Conservation (phyloP, 345 rosid genomes). For the Acer yangbiense region DNA sequence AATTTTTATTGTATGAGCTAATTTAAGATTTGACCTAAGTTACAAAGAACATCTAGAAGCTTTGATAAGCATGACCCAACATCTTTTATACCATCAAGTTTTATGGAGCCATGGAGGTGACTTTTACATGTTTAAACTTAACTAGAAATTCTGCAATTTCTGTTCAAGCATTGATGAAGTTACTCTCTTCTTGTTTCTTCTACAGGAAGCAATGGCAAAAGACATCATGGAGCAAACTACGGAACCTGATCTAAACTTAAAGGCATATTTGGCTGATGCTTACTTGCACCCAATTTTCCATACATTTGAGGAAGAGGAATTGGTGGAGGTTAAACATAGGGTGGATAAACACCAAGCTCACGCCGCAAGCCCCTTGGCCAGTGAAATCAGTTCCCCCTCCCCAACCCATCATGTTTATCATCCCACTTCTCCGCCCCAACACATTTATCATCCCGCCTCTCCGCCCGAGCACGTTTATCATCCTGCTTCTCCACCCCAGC, state of each 20-base stretch:
- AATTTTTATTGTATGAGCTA: neutral
- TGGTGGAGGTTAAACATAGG: constrained; percentile 44
- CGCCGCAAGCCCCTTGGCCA: constrained; percentile 33
- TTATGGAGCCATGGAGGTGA: too few species aligned
- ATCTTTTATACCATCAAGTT: too few species aligned
- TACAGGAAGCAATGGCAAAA: constrained; percentile 94
- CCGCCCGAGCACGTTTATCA: constrained; percentile 38
- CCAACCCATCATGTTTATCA: constrained; percentile 40
- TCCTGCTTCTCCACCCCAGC: constrained; percentile 41
- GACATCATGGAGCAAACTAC: constrained; percentile 58
- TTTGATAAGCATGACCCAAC: neutral
- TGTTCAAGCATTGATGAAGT: constrained; percentile 1
- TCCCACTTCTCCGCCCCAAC: constrained; percentile 32
- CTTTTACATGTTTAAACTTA: too few species aligned
- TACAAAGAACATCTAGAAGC: neutral
- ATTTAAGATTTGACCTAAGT: neutral
- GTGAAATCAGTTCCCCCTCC: constrained; percentile 63
- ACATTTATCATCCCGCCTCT: constrained; percentile 40
- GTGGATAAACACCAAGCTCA: constrained; percentile 43
- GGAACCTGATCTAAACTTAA: constrained; percentile 59
- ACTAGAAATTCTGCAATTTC: neutral
- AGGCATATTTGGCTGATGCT: constrained; percentile 82
- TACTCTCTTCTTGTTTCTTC: constrained; percentile 7
- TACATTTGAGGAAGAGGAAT: constrained; percentile 56
- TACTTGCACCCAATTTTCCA: constrained; percentile 93